phyloP scores from a whole-genome alignment of 371 early-diverging fungal genomes.

The Mucor velutinosus region DNA sequence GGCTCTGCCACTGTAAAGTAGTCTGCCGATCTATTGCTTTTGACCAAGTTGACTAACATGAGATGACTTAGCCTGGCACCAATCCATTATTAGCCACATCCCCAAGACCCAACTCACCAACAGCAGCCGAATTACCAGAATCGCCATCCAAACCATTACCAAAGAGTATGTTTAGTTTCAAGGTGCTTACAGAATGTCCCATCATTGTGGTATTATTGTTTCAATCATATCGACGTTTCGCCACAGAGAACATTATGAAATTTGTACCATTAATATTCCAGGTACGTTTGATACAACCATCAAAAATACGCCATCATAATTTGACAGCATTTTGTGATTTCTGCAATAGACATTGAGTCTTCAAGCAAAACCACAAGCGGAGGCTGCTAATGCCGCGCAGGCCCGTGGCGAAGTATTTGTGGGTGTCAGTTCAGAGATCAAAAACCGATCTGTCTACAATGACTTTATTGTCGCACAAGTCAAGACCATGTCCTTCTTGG shows the following conservation, averaged over 20 bases:
- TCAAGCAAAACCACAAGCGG: slow-evolving; percentile 78
- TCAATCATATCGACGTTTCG: slow-evolving; percentile 82
- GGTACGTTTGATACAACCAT: slow-evolving; percentile 37
- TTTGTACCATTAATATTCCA: slow-evolving; percentile 89
- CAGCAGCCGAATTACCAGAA: slow-evolving; percentile 63
- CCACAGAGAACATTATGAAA: slow-evolving; percentile 75
- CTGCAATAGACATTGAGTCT: slow-evolving; percentile 66
- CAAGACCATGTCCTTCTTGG: slow-evolving; percentile 97
- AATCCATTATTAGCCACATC: slow-evolving; percentile 60
- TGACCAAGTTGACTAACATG: too few species aligned
- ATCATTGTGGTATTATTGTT: slow-evolving; percentile 94
- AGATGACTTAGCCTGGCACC: slow-evolving; percentile 49
- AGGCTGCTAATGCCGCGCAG: slow-evolving; percentile 71
- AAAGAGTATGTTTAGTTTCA: slow-evolving; percentile 87
- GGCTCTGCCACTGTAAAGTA: slow-evolving; percentile 55
- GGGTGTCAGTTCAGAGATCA: slow-evolving; percentile 81
- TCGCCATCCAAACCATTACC: slow-evolving; percentile 70
- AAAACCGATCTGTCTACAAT: slow-evolving; percentile 70
- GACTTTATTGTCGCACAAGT: slow-evolving; percentile 91
- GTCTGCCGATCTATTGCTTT: background rate
- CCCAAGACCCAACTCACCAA: slow-evolving; percentile 81
- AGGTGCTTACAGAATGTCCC: slow-evolving; percentile 96
- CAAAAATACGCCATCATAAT: too few species aligned
- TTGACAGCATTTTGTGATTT: too few species aligned
- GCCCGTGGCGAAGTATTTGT: slow-evolving; percentile 73